These are phyloP conservation scores for Talaromyces sp. DNA, from an alignment of 2,329 filamentous ascomycete species.

Conservation along the genomic window DNA sequence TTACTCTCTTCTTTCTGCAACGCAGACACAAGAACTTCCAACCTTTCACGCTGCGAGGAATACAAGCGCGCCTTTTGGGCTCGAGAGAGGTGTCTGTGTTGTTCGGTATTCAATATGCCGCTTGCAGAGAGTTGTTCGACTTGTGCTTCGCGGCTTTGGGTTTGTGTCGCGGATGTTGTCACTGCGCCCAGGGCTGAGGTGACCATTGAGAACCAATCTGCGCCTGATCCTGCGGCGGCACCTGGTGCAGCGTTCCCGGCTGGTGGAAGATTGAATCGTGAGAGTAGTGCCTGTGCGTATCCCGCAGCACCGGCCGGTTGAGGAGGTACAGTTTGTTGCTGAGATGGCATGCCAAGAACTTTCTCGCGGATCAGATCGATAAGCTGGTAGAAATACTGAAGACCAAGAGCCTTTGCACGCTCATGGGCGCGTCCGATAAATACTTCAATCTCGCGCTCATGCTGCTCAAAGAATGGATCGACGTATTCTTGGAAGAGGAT, in stretches of 20 bases:
- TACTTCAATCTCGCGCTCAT: slow-evolving; percentile 84
- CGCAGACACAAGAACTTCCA: slow-evolving; percentile 68
- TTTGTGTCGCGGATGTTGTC: slow-evolving; percentile 30
- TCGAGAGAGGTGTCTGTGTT: slow-evolving; percentile 54
- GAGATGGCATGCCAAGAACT: slow-evolving; percentile 69
- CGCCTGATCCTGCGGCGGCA: slow-evolving; percentile 35
- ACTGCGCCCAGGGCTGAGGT: slow-evolving; percentile 66
- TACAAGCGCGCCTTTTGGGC: slow-evolving; percentile 71
- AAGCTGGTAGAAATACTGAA: slow-evolving; percentile 66
- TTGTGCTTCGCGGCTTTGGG: slow-evolving; percentile 35
- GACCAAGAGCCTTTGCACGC: slow-evolving; percentile 67
- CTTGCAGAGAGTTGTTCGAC: slow-evolving; percentile 52
- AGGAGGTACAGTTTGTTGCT: slow-evolving; percentile 42
- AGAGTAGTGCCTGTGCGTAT: slow-evolving; percentile 78
- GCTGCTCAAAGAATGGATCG: slow-evolving; percentile 79
- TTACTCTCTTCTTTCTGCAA: slow-evolving; percentile 72
- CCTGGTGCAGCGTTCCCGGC: slow-evolving; percentile 41
- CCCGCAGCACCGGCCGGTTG: slow-evolving; percentile 29
- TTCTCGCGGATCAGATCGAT: slow-evolving; percentile 70
- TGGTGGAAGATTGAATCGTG: slow-evolving; percentile 73
- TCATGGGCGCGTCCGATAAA: slow-evolving; percentile 80
- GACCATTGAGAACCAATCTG: slow-evolving; percentile 72
- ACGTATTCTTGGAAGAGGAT: slow-evolving; percentile 78
- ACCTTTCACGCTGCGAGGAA: slow-evolving; percentile 68
- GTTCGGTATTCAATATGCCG: slow-evolving; percentile 64